Evolutionary conservation across 306 rosid genomes (phyloP).

Genomic region (Vigna mungo): DNA sequence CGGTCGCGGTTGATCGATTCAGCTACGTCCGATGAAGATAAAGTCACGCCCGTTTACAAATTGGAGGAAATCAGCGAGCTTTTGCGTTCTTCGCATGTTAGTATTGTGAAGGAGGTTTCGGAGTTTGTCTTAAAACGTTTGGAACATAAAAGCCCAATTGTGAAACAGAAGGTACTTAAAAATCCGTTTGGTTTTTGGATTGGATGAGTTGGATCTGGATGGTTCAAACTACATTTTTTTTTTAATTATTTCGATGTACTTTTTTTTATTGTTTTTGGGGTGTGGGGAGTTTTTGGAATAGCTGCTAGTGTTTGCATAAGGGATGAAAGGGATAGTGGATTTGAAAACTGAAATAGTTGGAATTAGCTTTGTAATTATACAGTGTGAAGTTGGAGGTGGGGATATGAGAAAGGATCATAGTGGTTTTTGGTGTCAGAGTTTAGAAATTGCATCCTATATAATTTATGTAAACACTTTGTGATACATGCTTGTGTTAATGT

Average conservation of each 20-base stretch:
- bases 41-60: constrained; percentile 90
- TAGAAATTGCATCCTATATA: constrained; percentile 1
- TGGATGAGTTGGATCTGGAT: constrained; percentile 49
- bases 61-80: constrained; percentile 90
- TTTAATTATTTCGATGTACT: not conserved
- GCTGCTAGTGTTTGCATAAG: constrained; percentile 12
- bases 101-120: constrained; percentile 91
- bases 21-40: constrained; percentile 93
- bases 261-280: not conserved
- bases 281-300: constrained; percentile 3
- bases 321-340: constrained; percentile 24
- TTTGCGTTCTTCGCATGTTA: constrained; percentile 82
- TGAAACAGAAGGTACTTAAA: constrained; percentile 83
- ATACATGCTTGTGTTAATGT: constrained; percentile 20
- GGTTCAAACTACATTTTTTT: constrained; percentile 5
- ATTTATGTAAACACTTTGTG: constrained; percentile 28
- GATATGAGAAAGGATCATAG: constrained; percentile 23
- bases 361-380: not conserved
- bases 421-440: constrained; percentile 26
- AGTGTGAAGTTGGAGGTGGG: not conserved
- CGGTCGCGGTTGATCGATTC: constrained; percentile 86
- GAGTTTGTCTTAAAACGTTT: constrained; percentile 84
- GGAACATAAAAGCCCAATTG: constrained; percentile 92
- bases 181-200: constrained; percentile 12
- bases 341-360: constrained; percentile 3